These are phyloP conservation scores for Lactuca saligna DNA, from an alignment of 129 eudicot genomes.

Conservation along the genomic window DNA sequence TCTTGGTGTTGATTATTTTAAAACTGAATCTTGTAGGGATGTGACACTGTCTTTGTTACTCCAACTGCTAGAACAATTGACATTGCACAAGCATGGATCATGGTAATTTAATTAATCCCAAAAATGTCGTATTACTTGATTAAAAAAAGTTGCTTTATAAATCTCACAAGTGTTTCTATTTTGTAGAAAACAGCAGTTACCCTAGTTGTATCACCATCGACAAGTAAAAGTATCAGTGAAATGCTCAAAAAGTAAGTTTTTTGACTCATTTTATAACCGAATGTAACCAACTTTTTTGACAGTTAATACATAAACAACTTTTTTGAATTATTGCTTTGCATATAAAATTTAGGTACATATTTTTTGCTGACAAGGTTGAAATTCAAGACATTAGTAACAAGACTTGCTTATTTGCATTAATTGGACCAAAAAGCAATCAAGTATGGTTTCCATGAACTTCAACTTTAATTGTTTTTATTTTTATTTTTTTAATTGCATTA, in stretches of 20 bases:
- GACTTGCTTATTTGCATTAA: slow-evolving; percentile 73
- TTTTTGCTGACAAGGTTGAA: slow-evolving; percentile 87
- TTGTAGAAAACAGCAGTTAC: slow-evolving; percentile 74
- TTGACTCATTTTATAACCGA: background rate
- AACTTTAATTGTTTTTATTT: background rate
- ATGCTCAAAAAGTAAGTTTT: slow-evolving; percentile 74
- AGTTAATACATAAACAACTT: background rate
- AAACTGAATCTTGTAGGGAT: slow-evolving; percentile 57
- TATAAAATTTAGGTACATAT: slow-evolving; percentile 60
- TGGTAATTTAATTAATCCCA: slow-evolving; percentile 47
- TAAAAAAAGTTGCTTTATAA: background rate
- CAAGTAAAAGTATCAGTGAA: slow-evolving; percentile 52
- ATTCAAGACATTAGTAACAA: slow-evolving; percentile 65
- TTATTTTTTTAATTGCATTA: background rate
- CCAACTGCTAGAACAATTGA: slow-evolving; percentile 94
- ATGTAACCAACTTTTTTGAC: no score
- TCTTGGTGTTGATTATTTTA: slow-evolving; percentile 15
- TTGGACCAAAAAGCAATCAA: slow-evolving; percentile 78
- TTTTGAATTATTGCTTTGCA: background rate
- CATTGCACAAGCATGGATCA: slow-evolving; percentile 83
- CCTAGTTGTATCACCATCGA: slow-evolving; percentile 78
- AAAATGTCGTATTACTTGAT: background rate
- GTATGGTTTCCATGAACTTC: slow-evolving; percentile 41
- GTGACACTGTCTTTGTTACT: slow-evolving; percentile 92
- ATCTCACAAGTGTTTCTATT: slow-evolving; percentile 16